Evolutionary conservation across 1,139 yeast genomes (phyloP).

Genomic region (Sugiyamaella novakii): DNA sequence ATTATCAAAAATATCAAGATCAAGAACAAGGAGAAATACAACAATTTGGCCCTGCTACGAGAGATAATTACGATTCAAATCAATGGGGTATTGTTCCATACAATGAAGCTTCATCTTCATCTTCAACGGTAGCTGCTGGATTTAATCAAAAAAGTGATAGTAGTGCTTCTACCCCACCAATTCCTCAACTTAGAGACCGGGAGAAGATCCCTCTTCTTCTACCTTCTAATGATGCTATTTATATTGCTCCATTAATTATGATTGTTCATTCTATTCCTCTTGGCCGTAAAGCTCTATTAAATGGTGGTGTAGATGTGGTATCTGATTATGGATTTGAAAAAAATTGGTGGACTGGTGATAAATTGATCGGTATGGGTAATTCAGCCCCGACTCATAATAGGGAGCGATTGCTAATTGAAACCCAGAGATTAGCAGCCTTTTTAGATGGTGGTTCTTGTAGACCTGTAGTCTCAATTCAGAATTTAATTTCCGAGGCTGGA

Average conservation of each 20-base stretch:
- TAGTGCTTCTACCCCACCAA: constrained; percentile 1
- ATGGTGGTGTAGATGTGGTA: constrained; percentile 39
- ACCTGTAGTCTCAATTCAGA: constrained; percentile 46
- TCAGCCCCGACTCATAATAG: constrained; percentile 25
- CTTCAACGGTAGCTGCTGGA: constrained; percentile 5
- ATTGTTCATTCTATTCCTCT: constrained; percentile 49
- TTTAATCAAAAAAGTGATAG: constrained; percentile 4
- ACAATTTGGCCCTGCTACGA: constrained; percentile 36
- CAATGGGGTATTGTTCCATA: constrained; percentile 38
- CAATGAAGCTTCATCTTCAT: constrained; percentile 7
- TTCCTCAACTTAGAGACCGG: constrained; percentile 1
- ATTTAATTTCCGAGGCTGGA: constrained; percentile 35
- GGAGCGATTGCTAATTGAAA: constrained; percentile 41
- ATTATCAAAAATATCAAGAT: constrained; percentile 23
- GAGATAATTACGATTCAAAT: constrained; percentile 31
- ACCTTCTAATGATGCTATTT: constrained; percentile 43
- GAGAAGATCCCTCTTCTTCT: constrained; percentile 40
- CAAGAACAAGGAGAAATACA: constrained; percentile 25
- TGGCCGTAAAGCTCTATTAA: constrained; percentile 44
- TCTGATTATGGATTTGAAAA: constrained; percentile 45
- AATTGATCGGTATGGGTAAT: constrained; percentile 27
- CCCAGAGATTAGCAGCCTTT: constrained; percentile 50
- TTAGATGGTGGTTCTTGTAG: constrained; percentile 47
- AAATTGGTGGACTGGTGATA: constrained; percentile 50
- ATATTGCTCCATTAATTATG: constrained; percentile 48